A percentile compares a stretch with the other conserved stretches of the same genome.
These are phyloP conservation scores for Leishmania amazonensis DNA, from an alignment of 208 protist genomes.

Conservation along the genomic window DNA sequence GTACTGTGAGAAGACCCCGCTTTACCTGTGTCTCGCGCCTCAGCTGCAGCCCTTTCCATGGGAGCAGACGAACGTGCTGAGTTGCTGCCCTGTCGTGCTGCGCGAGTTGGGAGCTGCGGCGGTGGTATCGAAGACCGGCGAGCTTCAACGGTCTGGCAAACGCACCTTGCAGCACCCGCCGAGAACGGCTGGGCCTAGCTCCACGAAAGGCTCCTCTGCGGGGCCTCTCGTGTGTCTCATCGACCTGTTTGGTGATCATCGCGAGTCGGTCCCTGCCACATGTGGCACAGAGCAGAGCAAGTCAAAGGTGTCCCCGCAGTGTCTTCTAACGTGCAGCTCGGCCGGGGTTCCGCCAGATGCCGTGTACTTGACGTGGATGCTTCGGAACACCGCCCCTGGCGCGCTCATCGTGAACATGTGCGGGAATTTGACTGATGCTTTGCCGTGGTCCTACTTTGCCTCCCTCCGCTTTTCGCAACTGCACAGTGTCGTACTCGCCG, in stretches of 20 bases:
- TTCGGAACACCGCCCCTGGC: slow-evolving; percentile 26
- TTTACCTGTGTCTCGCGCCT: slow-evolving; percentile 77
- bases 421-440: slow-evolving; percentile 42
- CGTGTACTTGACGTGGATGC: slow-evolving; percentile 42
- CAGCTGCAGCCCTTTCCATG: slow-evolving; percentile 67
- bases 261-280: slow-evolving; percentile 33
- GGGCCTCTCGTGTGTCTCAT: slow-evolving; percentile 45
- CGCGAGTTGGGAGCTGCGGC: slow-evolving; percentile 58
- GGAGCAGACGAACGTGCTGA: slow-evolving; percentile 55
- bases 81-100: slow-evolving; percentile 46
- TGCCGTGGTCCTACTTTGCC: slow-evolving; percentile 39
- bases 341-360: slow-evolving; percentile 35
- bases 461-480: slow-evolving; percentile 57
- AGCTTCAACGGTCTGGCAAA: slow-evolving; percentile 11
- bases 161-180: slow-evolving; percentile 12
- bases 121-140: slow-evolving; percentile 40
- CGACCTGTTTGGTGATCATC: slow-evolving; percentile 70
- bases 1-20: slow-evolving; percentile 37
- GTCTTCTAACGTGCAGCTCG: slow-evolving; percentile 45
- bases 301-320: slow-evolving; percentile 33
- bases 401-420: slow-evolving; percentile 43
- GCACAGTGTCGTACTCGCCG: slow-evolving; percentile 39
- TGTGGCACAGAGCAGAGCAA: slow-evolving; percentile 33
- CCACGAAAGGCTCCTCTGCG: slow-evolving; percentile 9
- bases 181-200: neutral